Base-by-base conservation (phyloP, 805 yeast species). In the Candida silvicultrix region DNA sequence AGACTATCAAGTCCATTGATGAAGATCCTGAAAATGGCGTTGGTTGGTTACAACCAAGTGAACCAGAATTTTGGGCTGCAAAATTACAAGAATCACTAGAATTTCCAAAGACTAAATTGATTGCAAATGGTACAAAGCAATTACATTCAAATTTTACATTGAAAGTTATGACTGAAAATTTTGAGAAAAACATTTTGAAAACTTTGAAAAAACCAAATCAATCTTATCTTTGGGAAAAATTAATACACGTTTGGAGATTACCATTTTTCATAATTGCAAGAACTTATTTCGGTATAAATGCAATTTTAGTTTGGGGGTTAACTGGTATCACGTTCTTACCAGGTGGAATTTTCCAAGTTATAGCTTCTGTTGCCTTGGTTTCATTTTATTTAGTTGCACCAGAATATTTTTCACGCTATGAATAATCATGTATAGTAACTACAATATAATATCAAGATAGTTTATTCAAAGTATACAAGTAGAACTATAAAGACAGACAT, bases 41-140 rank as follows among this genome's bases (percentile, higher is more conserved):
- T 0, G 95, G 95, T 0, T 85, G 80, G 71, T 70, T 77, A 14
- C 74, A 74, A 37, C 71, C 69, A 15, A 67, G 78, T 1, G 70
- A 73, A 38, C 68, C 73, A 2, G 62, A 63, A 5, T 60, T 65
- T 39, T 85, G 95, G 95, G 67, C 79, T 4, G 56, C 68, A 16
- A 75, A 74, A 2, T 60, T 85, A 53, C 58, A 62, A 19, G 64
- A 69, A 16, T 70, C 72, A 16, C 66, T 68, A 40, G 45, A 53
- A 12, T 51, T 68, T 5, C 49, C 55, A 16, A 49, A 43, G 15
- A 19, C 41, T 2, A 25, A 20, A 19, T 58, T 63, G 34, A n/a
- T 39, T 6, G 35, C 31, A 11, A 67, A 63, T 51, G 73, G 73
- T 7, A 50, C 57, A 12, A 48, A 37, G 15, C 63, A 68, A 51